A percentile compares a stretch with the other conserved stretches of the same genome.
These are phyloP conservation scores for Sugiyamaella xylanicola DNA, from an alignment of 1,139 yeast genomes.

Conservation along the genomic window DNA sequence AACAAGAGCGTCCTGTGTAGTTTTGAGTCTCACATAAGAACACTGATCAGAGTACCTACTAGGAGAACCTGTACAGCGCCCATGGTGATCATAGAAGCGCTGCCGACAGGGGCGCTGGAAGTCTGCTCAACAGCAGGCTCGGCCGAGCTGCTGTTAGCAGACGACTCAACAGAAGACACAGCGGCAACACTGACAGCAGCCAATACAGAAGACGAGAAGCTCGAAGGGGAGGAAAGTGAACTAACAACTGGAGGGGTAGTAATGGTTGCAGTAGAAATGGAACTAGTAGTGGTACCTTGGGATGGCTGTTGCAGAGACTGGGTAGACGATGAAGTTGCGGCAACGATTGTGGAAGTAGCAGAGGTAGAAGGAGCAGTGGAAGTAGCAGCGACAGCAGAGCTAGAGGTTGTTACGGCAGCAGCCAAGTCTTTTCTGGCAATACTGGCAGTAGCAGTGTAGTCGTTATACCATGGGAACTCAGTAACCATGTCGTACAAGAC, in stretches of 20 bases:
- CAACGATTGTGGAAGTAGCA: neutral
- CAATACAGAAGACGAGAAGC: neutral
- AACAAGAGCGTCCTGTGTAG: neutral
- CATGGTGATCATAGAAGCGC: slow-evolving; percentile 1
- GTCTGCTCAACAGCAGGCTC: slow-evolving; percentile 4
- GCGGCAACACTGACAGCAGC: neutral
- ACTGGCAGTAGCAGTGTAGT: slow-evolving; percentile 23
- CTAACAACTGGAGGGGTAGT: neutral
- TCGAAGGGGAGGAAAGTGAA: slow-evolving; percentile 2
- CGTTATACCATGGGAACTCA: slow-evolving; percentile 28
- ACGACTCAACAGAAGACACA: neutral
- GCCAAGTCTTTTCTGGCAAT: slow-evolving; percentile 8
- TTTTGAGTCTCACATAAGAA: neutral
- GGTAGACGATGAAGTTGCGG: slow-evolving; percentile 5
- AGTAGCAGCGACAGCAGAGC: slow-evolving; percentile 2
- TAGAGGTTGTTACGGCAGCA: slow-evolving; percentile 10
- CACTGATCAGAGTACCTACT: neutral
- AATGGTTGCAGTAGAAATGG: slow-evolving; percentile 1
- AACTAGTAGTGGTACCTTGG: neutral
- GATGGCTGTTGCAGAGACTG: neutral
- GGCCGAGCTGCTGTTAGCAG: neutral
- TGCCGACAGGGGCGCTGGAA: slow-evolving; percentile 9
- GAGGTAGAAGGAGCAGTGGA: neutral
- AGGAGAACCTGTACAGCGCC: slow-evolving; percentile 5
- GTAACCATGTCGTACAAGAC: slow-evolving; percentile 26